These are phyloP conservation scores for Globisporangium viniferum DNA, from an alignment of 352 stramenopile genomes.

Conservation along the genomic window DNA sequence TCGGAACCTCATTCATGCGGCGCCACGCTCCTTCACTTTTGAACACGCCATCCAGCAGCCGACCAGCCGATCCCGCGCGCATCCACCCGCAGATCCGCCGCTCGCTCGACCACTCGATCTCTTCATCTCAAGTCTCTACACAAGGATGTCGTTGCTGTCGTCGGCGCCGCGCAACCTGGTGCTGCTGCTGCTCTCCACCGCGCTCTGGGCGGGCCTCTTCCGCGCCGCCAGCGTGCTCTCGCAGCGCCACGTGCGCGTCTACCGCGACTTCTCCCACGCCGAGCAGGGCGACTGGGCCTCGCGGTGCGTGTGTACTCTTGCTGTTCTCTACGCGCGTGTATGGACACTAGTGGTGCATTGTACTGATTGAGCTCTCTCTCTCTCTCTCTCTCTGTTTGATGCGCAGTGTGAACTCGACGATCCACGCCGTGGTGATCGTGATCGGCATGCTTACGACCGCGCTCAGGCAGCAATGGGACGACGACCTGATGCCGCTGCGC, in stretches of 20 bases:
- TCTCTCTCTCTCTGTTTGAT: background rate
- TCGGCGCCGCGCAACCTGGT: slow-evolving; percentile 27
- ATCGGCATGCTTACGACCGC: slow-evolving; percentile 63
- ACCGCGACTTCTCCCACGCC: slow-evolving; percentile 60
- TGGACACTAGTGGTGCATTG: no score
- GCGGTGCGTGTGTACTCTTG: slow-evolving; percentile 18
- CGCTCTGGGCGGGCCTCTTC: slow-evolving; percentile 61
- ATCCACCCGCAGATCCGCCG: background rate
- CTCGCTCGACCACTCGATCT: background rate
- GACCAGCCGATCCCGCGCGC: background rate
- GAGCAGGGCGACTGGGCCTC: slow-evolving; percentile 83
- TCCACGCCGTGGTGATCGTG: slow-evolving; percentile 70
- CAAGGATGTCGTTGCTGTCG: background rate
- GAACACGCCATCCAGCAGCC: background rate
- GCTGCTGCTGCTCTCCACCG: slow-evolving; percentile 51
- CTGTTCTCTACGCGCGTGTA: no score
- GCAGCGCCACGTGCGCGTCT: slow-evolving; percentile 50
- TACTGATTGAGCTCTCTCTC: background rate
- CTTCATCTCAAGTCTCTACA: background rate
- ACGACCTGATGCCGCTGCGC: slow-evolving; percentile 49
- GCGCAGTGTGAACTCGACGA: slow-evolving; percentile 72
- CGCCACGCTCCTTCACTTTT: background rate
- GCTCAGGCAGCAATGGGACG: slow-evolving; percentile 59
- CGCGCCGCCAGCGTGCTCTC: slow-evolving; percentile 47
- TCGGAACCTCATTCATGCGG: background rate